These are phyloP conservation scores for Solanum dulcamara DNA, from an alignment of 257 asterid species.

Conservation along the genomic window DNA sequence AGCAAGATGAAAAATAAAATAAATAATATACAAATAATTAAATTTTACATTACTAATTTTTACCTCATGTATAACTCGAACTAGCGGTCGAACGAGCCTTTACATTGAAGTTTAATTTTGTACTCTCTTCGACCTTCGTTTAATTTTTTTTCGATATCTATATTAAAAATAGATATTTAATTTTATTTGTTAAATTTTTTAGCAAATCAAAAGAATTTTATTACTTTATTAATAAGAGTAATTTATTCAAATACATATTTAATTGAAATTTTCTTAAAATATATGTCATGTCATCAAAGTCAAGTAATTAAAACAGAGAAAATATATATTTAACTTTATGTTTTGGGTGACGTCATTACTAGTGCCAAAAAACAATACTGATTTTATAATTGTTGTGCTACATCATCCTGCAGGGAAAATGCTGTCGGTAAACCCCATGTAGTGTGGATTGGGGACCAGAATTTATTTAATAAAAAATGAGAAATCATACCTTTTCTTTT, in stretches of 20 bases:
- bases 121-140: no score
- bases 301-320: background rate
- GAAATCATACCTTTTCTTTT: background rate
- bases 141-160: no score
- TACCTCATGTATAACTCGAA: background rate
- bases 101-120: background rate
- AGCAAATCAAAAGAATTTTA: background rate
- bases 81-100: background rate
- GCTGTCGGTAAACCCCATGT: background rate
- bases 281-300: background rate
- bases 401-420: background rate
- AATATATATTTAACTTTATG: background rate
- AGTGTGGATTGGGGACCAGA: background rate
- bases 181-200: no score
- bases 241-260: no score
- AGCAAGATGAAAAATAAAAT: background rate
- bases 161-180: no score
- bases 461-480: background rate
- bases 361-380: background rate
- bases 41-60: background rate
- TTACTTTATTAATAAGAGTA: no score
- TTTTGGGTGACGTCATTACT: background rate
- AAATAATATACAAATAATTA: background rate
- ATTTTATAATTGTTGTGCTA: background rate
- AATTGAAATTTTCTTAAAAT: no score